These are phyloP conservation scores for Leptographium galeiforme DNA, from an alignment of 2,329 filamentous ascomycete genomes.

Conservation along the genomic window DNA sequence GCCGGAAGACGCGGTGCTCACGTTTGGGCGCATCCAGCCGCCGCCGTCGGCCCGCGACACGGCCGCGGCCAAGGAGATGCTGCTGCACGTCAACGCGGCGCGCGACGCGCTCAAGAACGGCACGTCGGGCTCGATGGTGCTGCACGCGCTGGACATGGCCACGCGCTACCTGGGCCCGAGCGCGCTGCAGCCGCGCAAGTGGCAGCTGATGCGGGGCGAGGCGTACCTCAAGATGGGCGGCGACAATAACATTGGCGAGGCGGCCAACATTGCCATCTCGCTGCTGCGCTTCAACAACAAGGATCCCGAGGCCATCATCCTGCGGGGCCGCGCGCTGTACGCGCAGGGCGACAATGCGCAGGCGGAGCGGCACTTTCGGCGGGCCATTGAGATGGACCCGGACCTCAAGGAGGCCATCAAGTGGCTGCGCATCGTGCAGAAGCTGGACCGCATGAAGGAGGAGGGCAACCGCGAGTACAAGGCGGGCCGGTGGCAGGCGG, in stretches of 20 bases:
- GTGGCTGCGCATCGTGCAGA: conserved; percentile 80
- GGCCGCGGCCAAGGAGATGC: conserved; percentile 72
- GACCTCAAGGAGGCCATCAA: conserved; percentile 83
- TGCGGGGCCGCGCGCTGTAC: conserved; percentile 79
- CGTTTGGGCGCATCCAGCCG: conserved; percentile 69
- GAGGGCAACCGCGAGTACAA: conserved; percentile 90
- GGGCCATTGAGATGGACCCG: conserved; percentile 80
- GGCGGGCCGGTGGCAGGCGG: conserved; percentile 61
- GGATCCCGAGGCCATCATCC: conserved; percentile 84
- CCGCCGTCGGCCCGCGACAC: conserved; percentile 74
- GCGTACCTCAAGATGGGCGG: conserved; percentile 89
- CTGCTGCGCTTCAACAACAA: conserved; percentile 75
- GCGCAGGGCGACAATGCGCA: conserved; percentile 90
- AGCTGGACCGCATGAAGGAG: conserved; percentile 84
- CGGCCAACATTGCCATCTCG: conserved; percentile 82
- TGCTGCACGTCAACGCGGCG: conserved; percentile 66
- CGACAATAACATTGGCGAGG: conserved; percentile 77
- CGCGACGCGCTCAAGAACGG: conserved; percentile 63
- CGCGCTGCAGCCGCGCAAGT: conserved; percentile 77
- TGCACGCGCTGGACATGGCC: conserved; percentile 84
- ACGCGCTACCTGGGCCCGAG: conserved; percentile 62
- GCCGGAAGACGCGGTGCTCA: conserved; percentile 73
- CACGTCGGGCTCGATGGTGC: conserved; percentile 76
- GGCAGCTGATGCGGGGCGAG: conserved; percentile 84
- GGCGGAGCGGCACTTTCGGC: conserved; percentile 81